Percentiles rank a stretch among this genome's conserved stretches.
These are phyloP conservation scores for Cajanus cajan DNA, from an alignment of 306 rosid genomes.

Conservation along the genomic window DNA sequence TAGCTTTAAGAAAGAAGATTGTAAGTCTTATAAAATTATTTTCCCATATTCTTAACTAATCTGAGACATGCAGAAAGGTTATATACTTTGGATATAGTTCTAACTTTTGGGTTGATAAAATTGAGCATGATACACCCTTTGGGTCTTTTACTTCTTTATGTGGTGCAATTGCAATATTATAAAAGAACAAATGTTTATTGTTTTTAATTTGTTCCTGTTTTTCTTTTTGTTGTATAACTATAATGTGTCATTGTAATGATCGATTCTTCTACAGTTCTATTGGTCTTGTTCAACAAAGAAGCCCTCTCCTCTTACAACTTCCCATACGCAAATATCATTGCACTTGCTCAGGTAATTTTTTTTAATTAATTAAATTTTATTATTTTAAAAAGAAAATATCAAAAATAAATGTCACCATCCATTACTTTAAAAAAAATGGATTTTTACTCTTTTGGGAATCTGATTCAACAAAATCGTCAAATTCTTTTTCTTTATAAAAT, in stretches of 20 bases:
- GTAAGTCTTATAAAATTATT: background rate
- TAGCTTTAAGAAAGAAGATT: background rate
- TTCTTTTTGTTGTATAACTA: background rate
- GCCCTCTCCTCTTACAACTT: slow-evolving; percentile 69
- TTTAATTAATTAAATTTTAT: too few species aligned
- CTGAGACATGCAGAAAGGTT: background rate
- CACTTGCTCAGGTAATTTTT: slow-evolving; percentile 56
- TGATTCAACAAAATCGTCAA: too few species aligned
- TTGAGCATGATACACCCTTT: background rate
- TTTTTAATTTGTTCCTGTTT: background rate
- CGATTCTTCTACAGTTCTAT: slow-evolving; percentile 48
- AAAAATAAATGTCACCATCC: too few species aligned
- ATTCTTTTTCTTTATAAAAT: too few species aligned
- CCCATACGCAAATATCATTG: slow-evolving; percentile 56
- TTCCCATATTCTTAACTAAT: background rate
- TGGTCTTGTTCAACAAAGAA: slow-evolving; percentile 80
- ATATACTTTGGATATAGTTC: background rate
- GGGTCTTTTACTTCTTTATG: background rate
- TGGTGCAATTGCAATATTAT: background rate
- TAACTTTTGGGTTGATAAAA: background rate
- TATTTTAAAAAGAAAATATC: too few species aligned
- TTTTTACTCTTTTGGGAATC: too few species aligned
- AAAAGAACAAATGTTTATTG: background rate
- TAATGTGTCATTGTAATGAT: background rate
- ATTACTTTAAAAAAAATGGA: too few species aligned